These are phyloP conservation scores for Tolypocladium inflatum DNA, from an alignment of 2,329 filamentous ascomycete species.

Conservation along the genomic window DNA sequence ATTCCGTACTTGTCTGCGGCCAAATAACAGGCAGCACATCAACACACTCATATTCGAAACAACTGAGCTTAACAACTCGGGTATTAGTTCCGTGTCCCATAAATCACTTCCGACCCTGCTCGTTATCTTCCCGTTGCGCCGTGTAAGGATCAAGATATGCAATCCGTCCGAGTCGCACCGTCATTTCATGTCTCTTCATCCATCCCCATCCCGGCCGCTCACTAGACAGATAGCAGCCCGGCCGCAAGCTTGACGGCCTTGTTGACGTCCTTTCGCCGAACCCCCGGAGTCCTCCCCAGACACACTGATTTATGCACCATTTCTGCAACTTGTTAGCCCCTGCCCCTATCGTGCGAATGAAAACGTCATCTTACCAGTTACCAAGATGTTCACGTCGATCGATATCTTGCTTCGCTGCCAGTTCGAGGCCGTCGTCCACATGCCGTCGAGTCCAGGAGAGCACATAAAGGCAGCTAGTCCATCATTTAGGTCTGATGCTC, in stretches of 20 bases:
- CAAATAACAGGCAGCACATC: neutral
- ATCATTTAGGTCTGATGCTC: neutral
- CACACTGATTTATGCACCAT: constrained; percentile 25
- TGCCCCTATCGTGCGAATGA: neutral
- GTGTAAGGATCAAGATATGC: too few relatives aligned
- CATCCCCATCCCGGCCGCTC: neutral
- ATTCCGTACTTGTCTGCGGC: neutral
- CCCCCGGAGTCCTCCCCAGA: constrained; percentile 26
- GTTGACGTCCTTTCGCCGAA: constrained; percentile 28
- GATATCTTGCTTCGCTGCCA: constrained; percentile 22
- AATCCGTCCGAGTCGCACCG: neutral
- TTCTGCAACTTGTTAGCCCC: constrained; percentile 16
- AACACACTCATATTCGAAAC: too few relatives aligned
- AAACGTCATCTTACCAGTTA: constrained; percentile 20
- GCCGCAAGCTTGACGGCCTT: constrained; percentile 19
- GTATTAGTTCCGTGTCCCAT: neutral
- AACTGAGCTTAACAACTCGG: neutral
- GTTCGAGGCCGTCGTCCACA: constrained; percentile 5
- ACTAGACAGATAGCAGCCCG: constrained; percentile 1
- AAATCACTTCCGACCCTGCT: neutral
- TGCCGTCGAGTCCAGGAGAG: constrained; percentile 1
- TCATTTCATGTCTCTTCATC: neutral
- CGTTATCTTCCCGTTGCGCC: neutral
- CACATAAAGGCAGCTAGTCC: constrained; percentile 2
- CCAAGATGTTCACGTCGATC: constrained; percentile 22